Evolutionary conservation across 2,329 filamentous ascomycete species (phyloP), one percentile per base, ranked within the genome.

Genomic region (Colletotrichum nymphaeae): DNA sequence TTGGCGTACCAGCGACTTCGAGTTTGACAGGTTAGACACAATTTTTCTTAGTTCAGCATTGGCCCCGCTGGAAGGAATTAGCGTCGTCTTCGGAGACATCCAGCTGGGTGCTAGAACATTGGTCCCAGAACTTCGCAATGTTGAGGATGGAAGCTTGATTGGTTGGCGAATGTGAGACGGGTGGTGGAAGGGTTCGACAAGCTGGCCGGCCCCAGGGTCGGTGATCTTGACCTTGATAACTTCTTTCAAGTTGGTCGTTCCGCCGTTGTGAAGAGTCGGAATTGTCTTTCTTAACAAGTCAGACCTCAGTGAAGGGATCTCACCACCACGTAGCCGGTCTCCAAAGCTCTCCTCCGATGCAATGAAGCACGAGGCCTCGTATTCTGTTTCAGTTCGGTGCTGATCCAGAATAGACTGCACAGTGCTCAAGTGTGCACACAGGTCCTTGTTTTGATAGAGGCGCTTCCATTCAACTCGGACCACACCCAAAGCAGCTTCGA

Each of bases 401-500:
- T 64, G 67, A 60, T 83, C 68, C 16, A 89, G 72, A 9, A 87
- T 75, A 0, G 58, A 6, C 65, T 90, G 87, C 0, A 88, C 83
- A 30, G 82, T 56, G 11, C 80, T 67, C 1, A 90, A 72, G 74
- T 90, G 86, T 0, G 77, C 55, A 0, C 81, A 83, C 0, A 90
- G 80, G 32, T 87, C 81, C 11, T 82, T 73, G 57, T 91, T 91
- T 5, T 84, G 80, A n/a, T 81, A 84, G 0, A 89, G 76, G 0
- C 85, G 83, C 5, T 79, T 74, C 88, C 88, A 91, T 63, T 89
- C 85, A 0, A 82, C 82, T 0, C 76, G 74, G 16, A 91, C 77
- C 0, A 78, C 76, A 0, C 80, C 75, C 1, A 89, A 49, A 3
- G 87, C 87, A 12, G 78, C 73, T 0, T 73, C 49, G 7, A 82